Evolutionary conservation across 2,329 filamentous ascomycete genomes (phyloP).

Genomic region (Leptodontidium sp.): DNA sequence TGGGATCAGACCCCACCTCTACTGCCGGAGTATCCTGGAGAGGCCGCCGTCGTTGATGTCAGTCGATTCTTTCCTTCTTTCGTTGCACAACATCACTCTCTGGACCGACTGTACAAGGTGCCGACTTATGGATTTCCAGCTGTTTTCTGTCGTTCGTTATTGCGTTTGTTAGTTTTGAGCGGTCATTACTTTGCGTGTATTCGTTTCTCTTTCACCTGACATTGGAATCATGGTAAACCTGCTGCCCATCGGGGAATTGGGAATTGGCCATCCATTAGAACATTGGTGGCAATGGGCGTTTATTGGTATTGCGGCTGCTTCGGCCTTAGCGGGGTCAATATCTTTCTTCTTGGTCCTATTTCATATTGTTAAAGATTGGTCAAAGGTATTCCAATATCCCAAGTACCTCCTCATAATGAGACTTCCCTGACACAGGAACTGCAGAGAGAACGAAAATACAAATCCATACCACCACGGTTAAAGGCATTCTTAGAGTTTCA

Average conservation of each 20-base stretch:
- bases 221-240: constrained; percentile 13
- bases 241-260: constrained; percentile 10
- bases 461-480: constrained; percentile 8
- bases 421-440: background rate
- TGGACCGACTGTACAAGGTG: background rate
- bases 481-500: constrained; percentile 15
- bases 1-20: constrained; percentile 6
- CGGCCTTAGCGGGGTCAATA: constrained; percentile 14
- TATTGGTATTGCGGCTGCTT: constrained; percentile 18
- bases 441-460: constrained; percentile 18
- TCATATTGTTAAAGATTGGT: constrained; percentile 8
- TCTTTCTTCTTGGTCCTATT: constrained; percentile 11
- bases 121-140: constrained; percentile 6
- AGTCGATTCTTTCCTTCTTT: background rate
- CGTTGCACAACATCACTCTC: background rate
- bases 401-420: background rate
- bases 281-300: constrained; percentile 24
- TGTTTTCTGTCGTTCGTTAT: background rate
- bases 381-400: constrained; percentile 6
- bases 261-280: constrained; percentile 15
- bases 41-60: constrained; percentile 16
- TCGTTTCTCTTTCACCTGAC: background rate
- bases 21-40: background rate
- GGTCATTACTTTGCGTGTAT: constrained; percentile 1
- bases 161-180: constrained; percentile 13